Evolutionary conservation across 106 monocot genomes (phyloP), one percentile per base, ranked within the genome.

Genomic region (Triglochin maritima): DNA sequence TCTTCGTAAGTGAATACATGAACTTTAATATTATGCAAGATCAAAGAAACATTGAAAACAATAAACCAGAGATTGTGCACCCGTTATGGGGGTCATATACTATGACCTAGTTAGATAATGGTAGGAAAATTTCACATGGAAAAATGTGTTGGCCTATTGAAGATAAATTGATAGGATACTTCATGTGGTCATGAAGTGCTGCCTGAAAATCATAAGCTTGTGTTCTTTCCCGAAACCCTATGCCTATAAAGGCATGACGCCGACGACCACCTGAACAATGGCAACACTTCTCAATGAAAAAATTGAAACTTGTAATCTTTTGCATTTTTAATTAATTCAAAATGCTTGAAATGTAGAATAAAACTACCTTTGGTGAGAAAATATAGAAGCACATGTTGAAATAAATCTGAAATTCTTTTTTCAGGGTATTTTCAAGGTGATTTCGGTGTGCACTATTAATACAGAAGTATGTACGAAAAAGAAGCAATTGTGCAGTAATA

Each of bases 161-260:
- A 29, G 29, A 29, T 29, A 29, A 29, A 63, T 62, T 52, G 7
- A 16, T 74, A 88, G 90, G 85, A 85, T 96, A 98, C 96, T 91
- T 91, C 86, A 98, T 86, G 69, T 98, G 91, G 70, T 98, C 96
- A 80, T 98, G 79, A 65, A 98, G 86, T 17, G 96, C 86, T 77
- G 96, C 96, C 72, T 98, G 96, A 63, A 98, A 98, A 54, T 98
- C 96, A 76, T 98, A 98, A 82, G 96, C 96, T 73, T 98, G 49
- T 17, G 83, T 56, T 67, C 96, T 86, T 79, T 98, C 96, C 11
- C 96, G 83, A 62, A 98, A 98, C n/a, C 96, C 96, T 70, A 98
- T 58, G 63, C 96, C 96, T 75, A 98, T 98, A 57, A 88, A 98
- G 53, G 96, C 96, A 91, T 98, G 96, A n/a, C 96, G 75, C 44